phyloP scores from a whole-genome alignment of 352 stramenopile genomes.

The Thraustochytrium sp. region DNA sequence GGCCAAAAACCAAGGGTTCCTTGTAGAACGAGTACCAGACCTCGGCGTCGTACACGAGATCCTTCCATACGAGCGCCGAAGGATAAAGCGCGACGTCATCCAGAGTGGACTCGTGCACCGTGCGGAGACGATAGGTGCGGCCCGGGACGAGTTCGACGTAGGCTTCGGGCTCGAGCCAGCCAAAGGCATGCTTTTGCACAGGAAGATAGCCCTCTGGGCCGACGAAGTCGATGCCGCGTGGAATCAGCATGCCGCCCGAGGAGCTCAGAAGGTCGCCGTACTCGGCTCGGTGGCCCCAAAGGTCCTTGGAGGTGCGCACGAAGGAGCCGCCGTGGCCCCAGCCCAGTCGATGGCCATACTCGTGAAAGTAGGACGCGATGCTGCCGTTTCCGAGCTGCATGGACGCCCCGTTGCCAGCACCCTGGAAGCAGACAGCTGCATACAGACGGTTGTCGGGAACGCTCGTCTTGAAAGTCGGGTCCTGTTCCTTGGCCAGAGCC shows the following conservation, averaged over 20 bases:
- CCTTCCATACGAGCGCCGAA: not conserved
- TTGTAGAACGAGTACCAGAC: slow-evolving; percentile 5
- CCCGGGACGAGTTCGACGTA: not conserved
- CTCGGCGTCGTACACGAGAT: not conserved
- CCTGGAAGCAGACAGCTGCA: not conserved
- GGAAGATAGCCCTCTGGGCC: not conserved
- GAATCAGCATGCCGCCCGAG: not conserved
- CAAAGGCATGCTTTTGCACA: slow-evolving; percentile 11
- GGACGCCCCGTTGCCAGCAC: not conserved
- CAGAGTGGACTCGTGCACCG: not conserved
- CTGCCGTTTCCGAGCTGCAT: not conserved
- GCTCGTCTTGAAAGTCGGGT: not conserved
- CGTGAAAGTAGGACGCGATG: not conserved
- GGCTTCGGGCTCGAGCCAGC: not conserved
- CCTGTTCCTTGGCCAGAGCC: not conserved
- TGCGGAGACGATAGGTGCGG: not conserved
- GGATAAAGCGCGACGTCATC: not conserved
- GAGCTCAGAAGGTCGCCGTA: not conserved
- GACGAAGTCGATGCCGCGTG: not conserved
- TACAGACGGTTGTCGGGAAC: not conserved
- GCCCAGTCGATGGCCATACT: not conserved
- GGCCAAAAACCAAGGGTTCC: not conserved
- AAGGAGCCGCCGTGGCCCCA: not conserved
- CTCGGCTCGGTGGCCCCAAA: not conserved
- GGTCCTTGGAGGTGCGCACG: not conserved